phyloP scores from a whole-genome alignment of 1,139 yeast genomes.

The Pichiaceae sp. region DNA sequence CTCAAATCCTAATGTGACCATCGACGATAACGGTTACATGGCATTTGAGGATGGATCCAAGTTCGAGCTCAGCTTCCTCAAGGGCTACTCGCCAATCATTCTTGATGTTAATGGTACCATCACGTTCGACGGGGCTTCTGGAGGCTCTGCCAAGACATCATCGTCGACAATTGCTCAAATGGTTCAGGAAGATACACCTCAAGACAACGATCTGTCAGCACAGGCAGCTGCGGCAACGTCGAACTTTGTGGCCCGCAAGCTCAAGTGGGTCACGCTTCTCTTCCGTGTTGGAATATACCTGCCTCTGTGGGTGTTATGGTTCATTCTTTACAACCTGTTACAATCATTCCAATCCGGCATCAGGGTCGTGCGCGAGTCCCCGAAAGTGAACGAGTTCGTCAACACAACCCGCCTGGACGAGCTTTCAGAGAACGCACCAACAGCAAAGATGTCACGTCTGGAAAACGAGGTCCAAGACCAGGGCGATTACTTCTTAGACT shows the following conservation, averaged over 20 bases:
- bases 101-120: constrained; percentile 38
- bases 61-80: constrained; percentile 35
- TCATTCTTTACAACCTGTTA: constrained; percentile 35
- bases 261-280: constrained; percentile 39
- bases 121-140: constrained; percentile 9
- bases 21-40: constrained; percentile 21
- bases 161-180: constrained; percentile 5
- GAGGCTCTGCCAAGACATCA: constrained; percentile 14
- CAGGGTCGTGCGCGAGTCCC: constrained; percentile 21
- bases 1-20: constrained; percentile 18
- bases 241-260: constrained; percentile 24
- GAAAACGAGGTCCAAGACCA: constrained; percentile 37
- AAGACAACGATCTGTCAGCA: constrained; percentile 7
- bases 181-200: constrained; percentile 16
- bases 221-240: neutral
- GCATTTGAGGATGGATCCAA: constrained; percentile 31
- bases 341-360: constrained; percentile 31
- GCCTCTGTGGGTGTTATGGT: constrained; percentile 47
- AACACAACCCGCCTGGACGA: constrained; percentile 6
- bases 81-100: constrained; percentile 46
- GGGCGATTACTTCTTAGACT: constrained; percentile 50
- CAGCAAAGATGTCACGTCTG: constrained; percentile 23
- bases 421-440: constrained; percentile 16
- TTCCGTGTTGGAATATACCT: constrained; percentile 35
- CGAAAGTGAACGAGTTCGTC: constrained; percentile 13